phyloP scores from a whole-genome alignment of 352 stramenopile genomes.

The Phytophthora europaea region DNA sequence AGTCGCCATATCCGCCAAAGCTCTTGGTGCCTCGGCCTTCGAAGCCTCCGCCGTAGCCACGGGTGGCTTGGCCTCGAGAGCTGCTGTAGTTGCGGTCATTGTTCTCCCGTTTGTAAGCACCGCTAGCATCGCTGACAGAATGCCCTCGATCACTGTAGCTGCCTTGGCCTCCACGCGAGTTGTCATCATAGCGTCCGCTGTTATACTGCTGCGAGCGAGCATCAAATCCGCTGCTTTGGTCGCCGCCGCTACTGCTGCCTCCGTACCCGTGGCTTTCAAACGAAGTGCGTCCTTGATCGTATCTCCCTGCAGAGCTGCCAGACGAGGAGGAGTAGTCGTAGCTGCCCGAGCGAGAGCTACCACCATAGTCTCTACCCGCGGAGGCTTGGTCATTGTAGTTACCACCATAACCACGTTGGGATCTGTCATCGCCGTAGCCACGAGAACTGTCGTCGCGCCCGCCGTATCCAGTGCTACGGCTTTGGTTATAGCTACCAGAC shows the following conservation, averaged over 20 bases:
- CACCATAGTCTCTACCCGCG: constrained; percentile 3
- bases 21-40: neutral
- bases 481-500: neutral
- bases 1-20: neutral
- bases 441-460: neutral
- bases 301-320: constrained; percentile 4
- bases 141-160: neutral
- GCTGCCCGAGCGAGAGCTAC: neutral
- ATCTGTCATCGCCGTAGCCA: neutral
- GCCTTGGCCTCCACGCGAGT: neutral
- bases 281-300: constrained; percentile 11
- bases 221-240: neutral
- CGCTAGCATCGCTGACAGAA: neutral
- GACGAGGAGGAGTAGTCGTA: constrained; percentile 17
- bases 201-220: neutral
- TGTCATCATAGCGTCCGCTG: constrained; percentile 4
- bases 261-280: neutral
- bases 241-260: neutral
- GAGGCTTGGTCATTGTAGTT: constrained; percentile 1
- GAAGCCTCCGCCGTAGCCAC: neutral
- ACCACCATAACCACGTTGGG: neutral
- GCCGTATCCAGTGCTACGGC: constrained; percentile 7
- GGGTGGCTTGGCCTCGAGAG: neutral
- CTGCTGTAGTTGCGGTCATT: neutral
- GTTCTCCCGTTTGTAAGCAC: neutral